Percentiles rank a stretch among this genome's conserved stretches.
Conservation (phyloP, 2,329 filamentous ascomycete species). For the Spiromastix sp. region DNA sequence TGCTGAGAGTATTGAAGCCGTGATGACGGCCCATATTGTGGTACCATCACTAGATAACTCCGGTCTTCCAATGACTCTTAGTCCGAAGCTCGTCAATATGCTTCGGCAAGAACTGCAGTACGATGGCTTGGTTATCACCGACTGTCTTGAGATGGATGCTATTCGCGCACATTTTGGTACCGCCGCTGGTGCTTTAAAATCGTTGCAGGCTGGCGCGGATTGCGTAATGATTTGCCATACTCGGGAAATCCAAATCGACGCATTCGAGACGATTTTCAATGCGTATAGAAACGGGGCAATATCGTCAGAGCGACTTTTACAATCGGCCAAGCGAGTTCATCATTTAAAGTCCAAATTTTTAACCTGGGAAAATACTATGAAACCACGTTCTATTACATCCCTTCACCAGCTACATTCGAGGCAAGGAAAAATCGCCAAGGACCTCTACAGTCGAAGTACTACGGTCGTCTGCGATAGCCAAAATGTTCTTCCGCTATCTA, state of each 20-base stretch:
- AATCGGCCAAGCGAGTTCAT: conserved; percentile 25
- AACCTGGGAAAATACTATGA: conserved; percentile 21
- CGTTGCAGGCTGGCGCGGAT: conserved; percentile 34
- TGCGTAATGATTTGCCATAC: conserved; percentile 39
- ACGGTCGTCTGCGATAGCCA: conserved; percentile 29
- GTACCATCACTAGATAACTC: conserved; percentile 25
- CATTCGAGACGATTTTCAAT: conserved; percentile 28
- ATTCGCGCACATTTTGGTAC: conserved; percentile 32
- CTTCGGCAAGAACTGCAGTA: conserved; percentile 34
- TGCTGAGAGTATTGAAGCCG: conserved; percentile 30
- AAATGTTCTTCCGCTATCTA: conserved; percentile 22
- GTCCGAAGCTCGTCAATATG: conserved; percentile 26
- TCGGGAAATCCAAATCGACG: conserved; percentile 29
- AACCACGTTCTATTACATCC: conserved; percentile 9
- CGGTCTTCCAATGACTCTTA: conserved; percentile 32
- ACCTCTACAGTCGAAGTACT: conserved; percentile 29
- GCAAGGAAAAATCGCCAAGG: conserved; percentile 20
- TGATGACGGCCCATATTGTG: conserved; percentile 38
- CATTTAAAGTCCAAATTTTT: conserved; percentile 28
- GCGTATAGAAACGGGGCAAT: conserved; percentile 28
- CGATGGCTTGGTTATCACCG: conserved; percentile 35
- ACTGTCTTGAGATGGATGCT: conserved; percentile 38
- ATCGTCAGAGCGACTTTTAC: conserved; percentile 20
- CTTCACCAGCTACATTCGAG: conserved; percentile 17
- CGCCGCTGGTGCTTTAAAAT: conserved; percentile 30